Percentiles rank a stretch among this genome's conserved stretches.
These are phyloP conservation scores for Epichloe uncinata DNA, from an alignment of 2,329 filamentous ascomycete species.

Conservation along the genomic window DNA sequence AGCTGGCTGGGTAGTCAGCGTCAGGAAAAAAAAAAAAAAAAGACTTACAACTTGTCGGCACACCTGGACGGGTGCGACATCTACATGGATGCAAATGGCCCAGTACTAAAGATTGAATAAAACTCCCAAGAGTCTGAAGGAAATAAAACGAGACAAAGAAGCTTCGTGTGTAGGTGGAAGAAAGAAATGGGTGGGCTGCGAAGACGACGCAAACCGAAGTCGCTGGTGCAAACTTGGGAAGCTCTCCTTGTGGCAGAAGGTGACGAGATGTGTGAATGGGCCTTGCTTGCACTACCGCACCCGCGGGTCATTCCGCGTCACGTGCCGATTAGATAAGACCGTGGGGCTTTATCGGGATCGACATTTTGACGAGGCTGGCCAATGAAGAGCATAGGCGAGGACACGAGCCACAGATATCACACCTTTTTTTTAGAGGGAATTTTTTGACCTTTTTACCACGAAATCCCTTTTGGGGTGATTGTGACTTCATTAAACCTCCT, in stretches of 20 bases:
- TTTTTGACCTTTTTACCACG: too few species aligned
- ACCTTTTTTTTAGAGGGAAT: too few species aligned
- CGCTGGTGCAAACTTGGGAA: constrained; percentile 21
- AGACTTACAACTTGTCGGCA: constrained; percentile 23
- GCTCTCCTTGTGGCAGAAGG: constrained; percentile 17
- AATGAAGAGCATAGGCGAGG: neutral
- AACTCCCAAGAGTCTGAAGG: neutral
- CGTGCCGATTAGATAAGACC: constrained; percentile 19
- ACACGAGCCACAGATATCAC: neutral
- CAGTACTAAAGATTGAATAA: neutral
- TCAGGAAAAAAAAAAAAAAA: constrained; percentile 3
- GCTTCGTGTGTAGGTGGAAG: neutral
- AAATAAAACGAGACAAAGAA: neutral
- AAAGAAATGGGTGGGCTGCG: neutral
- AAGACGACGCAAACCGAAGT: constrained; percentile 7
- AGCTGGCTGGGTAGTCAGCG: neutral
- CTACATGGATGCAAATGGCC: constrained; percentile 22
- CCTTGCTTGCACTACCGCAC: constrained; percentile 13
- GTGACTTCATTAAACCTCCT: neutral
- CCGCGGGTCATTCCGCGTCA: constrained; percentile 19
- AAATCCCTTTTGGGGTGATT: too few species aligned
- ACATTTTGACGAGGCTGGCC: neutral
- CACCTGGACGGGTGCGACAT: constrained; percentile 17
- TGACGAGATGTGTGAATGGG: constrained; percentile 21
- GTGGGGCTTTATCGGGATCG: neutral